Percentiles rank a stretch among this genome's conserved stretches.
Conservation (phyloP, 352 stramenopile genomes). For the Globisporangium irregulare region DNA sequence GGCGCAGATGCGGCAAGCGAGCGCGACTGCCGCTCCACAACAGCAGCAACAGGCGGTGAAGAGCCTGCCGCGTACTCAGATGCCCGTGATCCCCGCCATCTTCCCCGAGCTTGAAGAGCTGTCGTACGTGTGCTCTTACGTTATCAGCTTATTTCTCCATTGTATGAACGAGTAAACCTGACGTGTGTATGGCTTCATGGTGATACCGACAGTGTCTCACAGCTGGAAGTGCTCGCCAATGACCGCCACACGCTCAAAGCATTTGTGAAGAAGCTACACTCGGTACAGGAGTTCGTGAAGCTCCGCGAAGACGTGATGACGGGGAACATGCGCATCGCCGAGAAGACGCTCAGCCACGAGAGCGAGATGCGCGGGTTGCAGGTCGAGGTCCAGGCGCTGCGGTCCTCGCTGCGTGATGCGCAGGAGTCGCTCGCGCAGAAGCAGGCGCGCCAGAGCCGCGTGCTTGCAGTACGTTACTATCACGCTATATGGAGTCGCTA, state of each 20-base stretch:
- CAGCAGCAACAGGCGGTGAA: constrained; percentile 35
- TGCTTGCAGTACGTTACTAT: constrained; percentile 47
- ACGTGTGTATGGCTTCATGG: neutral
- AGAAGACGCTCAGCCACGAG: constrained; percentile 66
- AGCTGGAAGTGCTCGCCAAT: constrained; percentile 61
- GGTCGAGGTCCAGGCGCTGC: constrained; percentile 44
- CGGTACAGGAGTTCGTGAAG: constrained; percentile 66
- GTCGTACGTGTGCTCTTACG: constrained; percentile 37
- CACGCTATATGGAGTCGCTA: neutral
- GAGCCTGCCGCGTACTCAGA: constrained; percentile 59
- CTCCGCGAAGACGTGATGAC: constrained; percentile 72
- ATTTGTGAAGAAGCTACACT: constrained; percentile 58
- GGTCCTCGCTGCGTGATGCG: constrained; percentile 38
- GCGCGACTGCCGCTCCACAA: neutral
- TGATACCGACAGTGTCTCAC: constrained; percentile 22
- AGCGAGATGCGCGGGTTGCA: constrained; percentile 47
- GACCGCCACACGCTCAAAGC: constrained; percentile 62
- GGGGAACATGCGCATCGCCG: constrained; percentile 74
- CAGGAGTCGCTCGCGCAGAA: constrained; percentile 67
- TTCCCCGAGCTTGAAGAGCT: constrained; percentile 77
- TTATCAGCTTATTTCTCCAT: neutral
- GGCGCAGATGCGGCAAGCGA: constrained; percentile 1
- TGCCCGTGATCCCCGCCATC: constrained; percentile 69
- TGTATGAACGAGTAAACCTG: neutral
- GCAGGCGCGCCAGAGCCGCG: constrained; percentile 62